Conservation (phyloP, 768 basidiomycete genomes). For the Tremella mesenterica region DNA sequence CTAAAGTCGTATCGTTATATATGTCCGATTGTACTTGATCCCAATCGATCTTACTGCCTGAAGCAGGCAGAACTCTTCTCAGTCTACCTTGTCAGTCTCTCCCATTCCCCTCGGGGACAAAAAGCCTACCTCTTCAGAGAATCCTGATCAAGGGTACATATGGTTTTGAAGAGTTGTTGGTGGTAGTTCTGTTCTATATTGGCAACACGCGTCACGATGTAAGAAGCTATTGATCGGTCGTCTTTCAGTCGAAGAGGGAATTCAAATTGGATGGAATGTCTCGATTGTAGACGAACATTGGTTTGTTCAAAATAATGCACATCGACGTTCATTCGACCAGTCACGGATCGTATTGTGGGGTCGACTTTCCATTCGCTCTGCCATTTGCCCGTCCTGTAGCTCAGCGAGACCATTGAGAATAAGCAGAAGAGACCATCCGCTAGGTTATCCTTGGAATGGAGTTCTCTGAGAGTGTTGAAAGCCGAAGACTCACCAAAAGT, state of each 20-base stretch:
- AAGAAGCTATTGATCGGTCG: constrained; percentile 47
- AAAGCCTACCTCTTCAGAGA: no score
- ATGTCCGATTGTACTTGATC: no score
- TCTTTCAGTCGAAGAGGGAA: constrained; percentile 22
- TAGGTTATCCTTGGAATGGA: neutral
- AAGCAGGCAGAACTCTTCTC: no score
- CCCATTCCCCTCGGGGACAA: no score
- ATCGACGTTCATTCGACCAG: constrained; percentile 68
- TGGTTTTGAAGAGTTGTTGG: no score
- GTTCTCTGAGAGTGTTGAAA: no score
- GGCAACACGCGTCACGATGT: constrained; percentile 52
- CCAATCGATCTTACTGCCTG: no score
- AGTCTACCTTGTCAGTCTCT: no score
- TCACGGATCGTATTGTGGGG: constrained; percentile 54
- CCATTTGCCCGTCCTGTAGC: constrained; percentile 83
- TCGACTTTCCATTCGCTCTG: constrained; percentile 76
- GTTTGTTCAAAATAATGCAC: constrained; percentile 98
- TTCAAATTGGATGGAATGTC: constrained; percentile 57
- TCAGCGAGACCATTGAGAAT: constrained; percentile 1
- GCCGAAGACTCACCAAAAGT: constrained; percentile 76
- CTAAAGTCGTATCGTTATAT: no score
- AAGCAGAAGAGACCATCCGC: no score
- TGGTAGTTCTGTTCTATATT: constrained; percentile 78
- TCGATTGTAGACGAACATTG: constrained; percentile 83
- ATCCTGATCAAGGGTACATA: no score